Evolutionary conservation across 139 green algal species (phyloP), one percentile per base, ranked within the genome.

Genomic region (Diplosphaera chodatii): DNA sequence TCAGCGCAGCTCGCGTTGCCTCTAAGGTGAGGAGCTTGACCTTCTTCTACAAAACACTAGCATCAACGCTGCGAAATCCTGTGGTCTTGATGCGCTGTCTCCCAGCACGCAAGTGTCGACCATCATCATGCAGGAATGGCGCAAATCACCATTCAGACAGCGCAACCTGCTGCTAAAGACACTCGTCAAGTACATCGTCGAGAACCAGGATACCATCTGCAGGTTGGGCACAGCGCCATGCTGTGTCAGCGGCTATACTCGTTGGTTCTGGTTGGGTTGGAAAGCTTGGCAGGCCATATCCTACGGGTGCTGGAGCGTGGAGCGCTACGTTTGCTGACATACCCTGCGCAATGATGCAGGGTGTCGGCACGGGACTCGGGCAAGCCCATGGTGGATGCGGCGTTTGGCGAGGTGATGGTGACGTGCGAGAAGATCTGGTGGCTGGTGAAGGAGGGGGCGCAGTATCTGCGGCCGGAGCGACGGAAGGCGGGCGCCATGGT

Each of bases 391-490:
- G 87, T 98, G 21, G 95, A 99, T 71, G 95, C 91, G 31, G 89
- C 91, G 13, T 93, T 99, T 80, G 94, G 93, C 0, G 95, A 99
- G 83, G 80, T 98, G 29, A 83, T 98, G 32, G 89, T 93, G 22
- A 98, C 95, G 18, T 97, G 92, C 68, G 95, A 99, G 83, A 99
- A 99, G 83, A 92, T 98, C 32, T 78, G 81, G 30, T 99, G 95
- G 95, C 82, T 99, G 63, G 71, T 89, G 27, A 76, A 76, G 3
- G 85, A 98, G 64, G 94, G 92, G 0, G 90, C 96, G 81, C 63
- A 68, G 6, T 89, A 80, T 72, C 88, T 98, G 64, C 77, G 73
- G 64, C 94, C 95, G 16, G 89, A 98, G 69, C 64, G 73, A 0
- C 81, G 95, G 31, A 87, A 78, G 5, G 79, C 90, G 3, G 91